Percentiles rank a stretch among this genome's conserved stretches.
phyloP scores from a whole-genome alignment of 352 stramenopile species.

The Pythium sp. region DNA sequence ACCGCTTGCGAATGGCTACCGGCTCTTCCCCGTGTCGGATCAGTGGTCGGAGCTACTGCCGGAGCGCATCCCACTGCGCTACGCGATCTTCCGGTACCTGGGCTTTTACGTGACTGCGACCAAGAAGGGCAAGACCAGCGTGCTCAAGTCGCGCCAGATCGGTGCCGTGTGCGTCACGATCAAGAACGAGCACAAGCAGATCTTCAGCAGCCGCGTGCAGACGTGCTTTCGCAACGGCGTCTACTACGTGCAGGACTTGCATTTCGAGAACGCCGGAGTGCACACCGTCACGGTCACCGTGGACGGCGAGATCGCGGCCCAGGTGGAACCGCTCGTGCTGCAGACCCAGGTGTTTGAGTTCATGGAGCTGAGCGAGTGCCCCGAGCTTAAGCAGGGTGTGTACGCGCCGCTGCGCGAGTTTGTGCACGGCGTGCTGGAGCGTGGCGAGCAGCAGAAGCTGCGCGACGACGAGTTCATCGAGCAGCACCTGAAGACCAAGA shows the following conservation, averaged over 20 bases:
- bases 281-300: slow-evolving; percentile 65
- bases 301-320: slow-evolving; percentile 45
- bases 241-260: slow-evolving; percentile 80
- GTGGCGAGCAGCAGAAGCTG: slow-evolving; percentile 43
- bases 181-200: slow-evolving; percentile 73
- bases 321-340: slow-evolving; percentile 55
- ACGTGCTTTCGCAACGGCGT: slow-evolving; percentile 71
- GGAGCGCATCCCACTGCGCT: slow-evolving; percentile 59
- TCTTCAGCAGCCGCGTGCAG: slow-evolving; percentile 57
- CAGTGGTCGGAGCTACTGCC: slow-evolving; percentile 75
- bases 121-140: slow-evolving; percentile 57
- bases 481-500: slow-evolving; percentile 49
- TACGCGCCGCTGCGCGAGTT: slow-evolving; percentile 66
- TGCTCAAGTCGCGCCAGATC: slow-evolving; percentile 53
- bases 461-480: slow-evolving; percentile 63
- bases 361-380: slow-evolving; percentile 73
- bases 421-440: slow-evolving; percentile 39
- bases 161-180: slow-evolving; percentile 66
- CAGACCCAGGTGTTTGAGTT: slow-evolving; percentile 76
- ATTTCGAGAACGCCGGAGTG: slow-evolving; percentile 48
- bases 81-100: slow-evolving; percentile 74
- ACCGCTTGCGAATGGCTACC: slow-evolving; percentile 51
- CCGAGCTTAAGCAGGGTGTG: slow-evolving; percentile 37
- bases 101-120: slow-evolving; percentile 73
- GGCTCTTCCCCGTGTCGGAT: slow-evolving; percentile 61